phyloP scores from a whole-genome alignment of 1,284 basidiomycete genomes.

The Ceratorhiza oryzae-sativae region DNA sequence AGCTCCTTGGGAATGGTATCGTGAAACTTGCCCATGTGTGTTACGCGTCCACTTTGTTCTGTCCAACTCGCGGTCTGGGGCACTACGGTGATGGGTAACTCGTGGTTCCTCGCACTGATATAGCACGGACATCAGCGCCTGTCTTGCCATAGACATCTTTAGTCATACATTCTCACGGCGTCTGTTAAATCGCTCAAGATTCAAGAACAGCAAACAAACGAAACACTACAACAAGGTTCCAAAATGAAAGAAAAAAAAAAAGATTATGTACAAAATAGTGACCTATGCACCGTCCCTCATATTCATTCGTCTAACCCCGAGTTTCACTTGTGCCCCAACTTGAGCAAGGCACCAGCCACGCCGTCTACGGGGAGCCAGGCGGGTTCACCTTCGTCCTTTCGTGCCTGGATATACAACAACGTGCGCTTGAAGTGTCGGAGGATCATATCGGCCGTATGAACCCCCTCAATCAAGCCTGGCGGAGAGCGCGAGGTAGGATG shows the following conservation, averaged over 20 bases:
- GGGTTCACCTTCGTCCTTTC: constrained; percentile 65
- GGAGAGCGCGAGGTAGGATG: constrained; percentile 82
- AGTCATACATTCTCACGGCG: background rate
- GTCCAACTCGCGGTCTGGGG: background rate
- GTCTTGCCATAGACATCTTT: background rate
- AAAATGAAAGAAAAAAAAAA: constrained; percentile 9
- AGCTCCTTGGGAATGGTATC: constrained; percentile 58
- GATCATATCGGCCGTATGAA: constrained; percentile 91
- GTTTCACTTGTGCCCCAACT: constrained; percentile 72
- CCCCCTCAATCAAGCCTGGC: constrained; percentile 86
- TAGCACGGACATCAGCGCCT: no score
- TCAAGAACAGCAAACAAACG: background rate
- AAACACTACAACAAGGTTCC: constrained; percentile 25
- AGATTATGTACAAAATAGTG: constrained; percentile 20
- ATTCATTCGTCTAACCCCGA: background rate
- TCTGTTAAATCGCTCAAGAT: background rate
- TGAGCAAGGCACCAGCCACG: constrained; percentile 81
- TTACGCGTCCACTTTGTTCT: background rate
- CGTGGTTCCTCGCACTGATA: no score
- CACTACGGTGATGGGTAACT: constrained; percentile 8
- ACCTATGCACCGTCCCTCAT: background rate
- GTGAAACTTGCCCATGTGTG: constrained; percentile 57
- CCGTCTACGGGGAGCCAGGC: constrained; percentile 80
- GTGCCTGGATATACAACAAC: constrained; percentile 77
- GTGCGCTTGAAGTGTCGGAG: constrained; percentile 91